phyloP scores from a whole-genome alignment of 2,329 filamentous ascomycete genomes.

The Paecilomyces dactylethromorphus region DNA sequence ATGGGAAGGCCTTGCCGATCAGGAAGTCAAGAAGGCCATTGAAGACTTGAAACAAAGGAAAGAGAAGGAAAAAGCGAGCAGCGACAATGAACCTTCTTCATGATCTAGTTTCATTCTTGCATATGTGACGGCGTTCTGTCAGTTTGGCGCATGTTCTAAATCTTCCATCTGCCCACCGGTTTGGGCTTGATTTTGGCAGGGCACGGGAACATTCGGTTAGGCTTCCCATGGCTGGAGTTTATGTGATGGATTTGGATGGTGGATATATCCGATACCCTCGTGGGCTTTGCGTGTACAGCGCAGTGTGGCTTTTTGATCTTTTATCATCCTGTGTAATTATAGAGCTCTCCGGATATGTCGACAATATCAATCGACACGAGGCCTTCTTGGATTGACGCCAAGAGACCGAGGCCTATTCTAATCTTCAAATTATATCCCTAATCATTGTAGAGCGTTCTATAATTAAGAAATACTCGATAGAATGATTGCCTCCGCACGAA shows the following conservation, averaged over 20 bases:
- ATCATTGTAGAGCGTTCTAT: no score
- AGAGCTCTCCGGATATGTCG: background rate
- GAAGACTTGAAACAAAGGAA: constrained; percentile 23
- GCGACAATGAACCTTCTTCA: background rate
- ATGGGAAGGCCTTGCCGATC: constrained; percentile 69
- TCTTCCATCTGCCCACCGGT: background rate
- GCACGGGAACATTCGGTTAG: background rate
- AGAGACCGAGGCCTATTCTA: background rate
- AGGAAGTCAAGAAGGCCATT: constrained; percentile 73
- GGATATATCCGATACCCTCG: background rate
- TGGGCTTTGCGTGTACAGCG: background rate
- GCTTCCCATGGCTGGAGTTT: background rate
- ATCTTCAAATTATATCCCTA: background rate
- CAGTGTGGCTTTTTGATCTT: background rate
- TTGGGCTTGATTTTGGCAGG: background rate
- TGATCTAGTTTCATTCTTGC: background rate
- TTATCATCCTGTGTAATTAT: background rate
- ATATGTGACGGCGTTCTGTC: constrained; percentile 3
- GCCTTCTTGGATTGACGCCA: background rate
- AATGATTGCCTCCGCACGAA: no score
- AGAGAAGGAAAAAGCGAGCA: background rate
- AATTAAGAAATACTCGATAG: no score
- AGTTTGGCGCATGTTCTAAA: background rate
- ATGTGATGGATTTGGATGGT: background rate
- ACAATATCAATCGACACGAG: background rate